Conservation (phyloP, 176 grass and related monocot genomes). For the Avena atlantica region DNA sequence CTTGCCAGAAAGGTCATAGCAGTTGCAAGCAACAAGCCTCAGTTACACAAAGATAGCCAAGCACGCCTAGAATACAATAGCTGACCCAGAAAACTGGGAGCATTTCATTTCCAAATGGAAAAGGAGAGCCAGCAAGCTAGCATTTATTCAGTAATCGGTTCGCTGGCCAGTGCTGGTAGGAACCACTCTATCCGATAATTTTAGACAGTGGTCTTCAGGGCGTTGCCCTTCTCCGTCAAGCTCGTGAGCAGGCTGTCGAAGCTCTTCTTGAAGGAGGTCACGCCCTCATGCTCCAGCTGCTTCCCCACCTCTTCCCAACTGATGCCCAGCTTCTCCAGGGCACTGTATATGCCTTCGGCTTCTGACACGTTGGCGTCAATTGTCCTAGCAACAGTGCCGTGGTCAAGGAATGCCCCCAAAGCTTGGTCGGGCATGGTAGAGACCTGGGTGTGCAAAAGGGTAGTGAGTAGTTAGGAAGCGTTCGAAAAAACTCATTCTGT, state of each 20-base stretch:
- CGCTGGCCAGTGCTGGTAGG: background rate
- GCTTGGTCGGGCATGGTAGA: conserved; percentile 99
- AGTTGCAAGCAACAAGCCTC: conserved; percentile 44
- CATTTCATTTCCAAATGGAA: conserved; percentile 36
- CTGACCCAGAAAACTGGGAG: conserved; percentile 34
- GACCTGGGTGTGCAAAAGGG: conserved; percentile 66
- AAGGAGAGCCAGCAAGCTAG: conserved; percentile 33
- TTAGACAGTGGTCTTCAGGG: conserved; percentile 63
- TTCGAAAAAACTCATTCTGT: background rate
- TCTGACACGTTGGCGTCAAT: conserved; percentile 85
- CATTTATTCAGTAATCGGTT: conserved; percentile 57
- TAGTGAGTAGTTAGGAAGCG: background rate
- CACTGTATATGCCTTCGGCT: conserved; percentile 85
- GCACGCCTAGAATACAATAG: conserved; percentile 51
- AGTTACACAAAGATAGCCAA: conserved; percentile 36
- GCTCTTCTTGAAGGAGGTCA: conserved; percentile 94
- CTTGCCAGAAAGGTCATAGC: conserved; percentile 17
- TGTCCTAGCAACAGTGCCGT: conserved; percentile 85
- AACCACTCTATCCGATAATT: conserved; percentile 26
- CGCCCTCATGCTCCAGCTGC: conserved; percentile 90
- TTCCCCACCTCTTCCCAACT: conserved; percentile 76
- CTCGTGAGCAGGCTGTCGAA: conserved; percentile 90
- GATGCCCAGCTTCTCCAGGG: conserved; percentile 91
- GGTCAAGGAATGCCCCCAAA: conserved; percentile 83
- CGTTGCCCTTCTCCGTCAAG: conserved; percentile 81